Percentiles rank a stretch among this genome's conserved stretches.
These are phyloP conservation scores for Leucogyrophana mollusca DNA, from an alignment of 768 basidiomycete species.

Conservation along the genomic window DNA sequence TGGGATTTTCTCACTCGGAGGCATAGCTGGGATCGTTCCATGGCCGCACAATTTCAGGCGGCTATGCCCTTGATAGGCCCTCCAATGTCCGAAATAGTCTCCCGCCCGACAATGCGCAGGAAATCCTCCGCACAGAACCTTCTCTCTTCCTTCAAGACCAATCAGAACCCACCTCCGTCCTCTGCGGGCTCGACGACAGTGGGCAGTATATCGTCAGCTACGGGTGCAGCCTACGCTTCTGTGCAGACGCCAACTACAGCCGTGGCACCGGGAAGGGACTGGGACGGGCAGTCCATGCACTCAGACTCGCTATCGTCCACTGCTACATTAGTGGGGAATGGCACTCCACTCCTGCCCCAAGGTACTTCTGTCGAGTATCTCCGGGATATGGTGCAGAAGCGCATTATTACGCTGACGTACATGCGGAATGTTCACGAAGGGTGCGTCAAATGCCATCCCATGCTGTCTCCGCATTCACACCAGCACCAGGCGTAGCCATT, in stretches of 20 bases:
- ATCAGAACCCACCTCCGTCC: conserved; percentile 25
- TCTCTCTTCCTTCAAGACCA: conserved; percentile 65
- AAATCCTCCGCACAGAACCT: conserved; percentile 87
- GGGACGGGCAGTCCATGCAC: conserved; percentile 70
- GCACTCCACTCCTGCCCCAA: conserved; percentile 37
- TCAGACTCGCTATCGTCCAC: conserved; percentile 43
- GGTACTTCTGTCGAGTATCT: conserved; percentile 78
- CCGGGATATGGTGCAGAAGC: conserved; percentile 77
- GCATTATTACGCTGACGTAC: conserved; percentile 83
- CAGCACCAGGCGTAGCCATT: conserved; percentile 64
- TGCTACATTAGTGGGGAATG: conserved; percentile 35
- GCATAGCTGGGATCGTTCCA: not conserved
- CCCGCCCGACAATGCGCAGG: conserved; percentile 69
- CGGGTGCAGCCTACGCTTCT: conserved; percentile 37
- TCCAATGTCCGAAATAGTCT: conserved; percentile 24
- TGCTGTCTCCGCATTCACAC: conserved; percentile 3
- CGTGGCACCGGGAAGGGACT: conserved; percentile 51
- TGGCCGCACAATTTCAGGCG: conserved; percentile 19
- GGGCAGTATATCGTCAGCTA: conserved; percentile 33
- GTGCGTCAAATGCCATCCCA: conserved; percentile 40
- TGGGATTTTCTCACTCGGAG: conserved; percentile 7
- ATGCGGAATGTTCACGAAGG: conserved; percentile 85
- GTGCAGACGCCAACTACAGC: conserved; percentile 37
- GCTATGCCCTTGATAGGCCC: conserved; percentile 18
- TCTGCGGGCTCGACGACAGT: conserved; percentile 25